Evolutionary conservation across 371 early-diverging fungal species (phyloP).

Genomic region (Mortierella sp.): DNA sequence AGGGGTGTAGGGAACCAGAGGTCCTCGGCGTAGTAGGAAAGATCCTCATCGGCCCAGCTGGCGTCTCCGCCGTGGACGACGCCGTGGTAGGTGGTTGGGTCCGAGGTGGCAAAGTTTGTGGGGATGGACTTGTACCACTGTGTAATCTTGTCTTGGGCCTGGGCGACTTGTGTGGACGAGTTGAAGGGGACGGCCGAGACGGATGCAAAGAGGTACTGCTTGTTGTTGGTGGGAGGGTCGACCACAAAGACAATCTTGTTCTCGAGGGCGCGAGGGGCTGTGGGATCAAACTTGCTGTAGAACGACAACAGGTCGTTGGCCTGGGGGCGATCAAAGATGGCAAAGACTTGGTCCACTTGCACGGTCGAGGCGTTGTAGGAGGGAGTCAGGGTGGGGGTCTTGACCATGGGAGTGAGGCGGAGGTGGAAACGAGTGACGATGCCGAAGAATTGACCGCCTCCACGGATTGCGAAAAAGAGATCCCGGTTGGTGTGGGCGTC

Average conservation of each 20-base stretch:
- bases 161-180: constrained; percentile 37
- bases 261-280: constrained; percentile 50
- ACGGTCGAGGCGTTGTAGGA: constrained; percentile 43
- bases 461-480: constrained; percentile 72
- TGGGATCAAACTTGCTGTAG: constrained; percentile 42
- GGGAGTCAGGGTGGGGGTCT: constrained; percentile 42
- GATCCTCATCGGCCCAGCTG: constrained; percentile 46
- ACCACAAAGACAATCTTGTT: constrained; percentile 54
- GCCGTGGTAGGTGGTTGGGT: constrained; percentile 34
- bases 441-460: constrained; percentile 72
- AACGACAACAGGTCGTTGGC: constrained; percentile 43
- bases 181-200: constrained; percentile 50
- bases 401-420: constrained; percentile 39
- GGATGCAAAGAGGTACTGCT: constrained; percentile 57
- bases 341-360: constrained; percentile 52
- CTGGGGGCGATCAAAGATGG: constrained; percentile 57
- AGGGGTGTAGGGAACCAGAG: constrained; percentile 55
- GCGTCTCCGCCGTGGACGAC: constrained; percentile 42
- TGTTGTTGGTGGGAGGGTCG: constrained; percentile 38
- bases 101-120: constrained; percentile 54
- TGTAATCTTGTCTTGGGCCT: constrained; percentile 44
- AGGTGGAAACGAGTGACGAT: constrained; percentile 63
- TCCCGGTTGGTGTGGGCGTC: constrained; percentile 61
- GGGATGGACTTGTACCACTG: constrained; percentile 50
- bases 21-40: constrained; percentile 56